Evolutionary conservation across 306 rosid genomes (phyloP).

Genomic region (Gastrolobium bilobum): DNA sequence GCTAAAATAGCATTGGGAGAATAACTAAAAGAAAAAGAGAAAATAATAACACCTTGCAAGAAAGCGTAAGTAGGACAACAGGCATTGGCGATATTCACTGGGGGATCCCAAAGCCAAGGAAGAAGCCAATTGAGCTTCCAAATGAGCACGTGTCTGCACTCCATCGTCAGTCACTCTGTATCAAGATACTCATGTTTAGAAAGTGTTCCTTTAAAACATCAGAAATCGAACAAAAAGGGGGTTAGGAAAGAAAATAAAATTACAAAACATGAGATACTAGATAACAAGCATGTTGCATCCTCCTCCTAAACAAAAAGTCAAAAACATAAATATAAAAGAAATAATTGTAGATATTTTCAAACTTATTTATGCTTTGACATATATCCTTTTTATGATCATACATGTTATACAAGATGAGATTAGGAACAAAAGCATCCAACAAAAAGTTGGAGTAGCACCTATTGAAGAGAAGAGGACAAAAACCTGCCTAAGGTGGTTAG

Average conservation of each 20-base stretch:
- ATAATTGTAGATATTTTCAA: not conserved
- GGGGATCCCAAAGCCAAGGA: conserved; percentile 90
- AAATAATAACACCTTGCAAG: conserved; percentile 77
- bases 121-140: conserved; percentile 94
- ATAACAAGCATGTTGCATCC: conserved; percentile 34
- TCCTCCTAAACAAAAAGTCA: conserved; percentile 11
- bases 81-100: conserved; percentile 89
- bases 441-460: not conserved
- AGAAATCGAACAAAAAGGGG: conserved; percentile 5
- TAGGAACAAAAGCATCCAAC: conserved; percentile 2
- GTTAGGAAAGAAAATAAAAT: not conserved
- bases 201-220: conserved; percentile 11
- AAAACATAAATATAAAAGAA: not conserved
- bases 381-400: conserved; percentile 28
- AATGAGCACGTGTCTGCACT: conserved; percentile 96
- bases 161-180: conserved; percentile 95
- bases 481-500: not conserved
- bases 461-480: not conserved
- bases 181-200: conserved; percentile 44
- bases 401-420: not conserved
- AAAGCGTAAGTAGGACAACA: conserved; percentile 86
- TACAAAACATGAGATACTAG: not conserved
- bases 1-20: conserved; percentile 28
- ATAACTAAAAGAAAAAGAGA: conserved; percentile 3
- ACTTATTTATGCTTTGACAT: conserved; percentile 3